Conservation (phyloP, 768 basidiomycete genomes). For the Udeniomyces megalosporus region DNA sequence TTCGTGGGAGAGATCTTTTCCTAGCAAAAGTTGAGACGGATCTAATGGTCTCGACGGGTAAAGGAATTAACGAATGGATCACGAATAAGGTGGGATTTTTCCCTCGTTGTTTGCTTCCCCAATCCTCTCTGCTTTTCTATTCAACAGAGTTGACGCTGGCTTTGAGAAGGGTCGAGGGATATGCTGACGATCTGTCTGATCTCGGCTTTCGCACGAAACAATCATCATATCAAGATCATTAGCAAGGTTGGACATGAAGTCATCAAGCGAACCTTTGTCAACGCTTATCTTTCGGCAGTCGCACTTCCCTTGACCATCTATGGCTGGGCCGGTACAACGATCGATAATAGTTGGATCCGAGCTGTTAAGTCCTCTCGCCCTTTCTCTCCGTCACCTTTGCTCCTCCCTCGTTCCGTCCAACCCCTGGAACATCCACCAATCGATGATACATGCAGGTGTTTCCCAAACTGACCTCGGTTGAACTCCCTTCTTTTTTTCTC, state of each 20-base stretch:
- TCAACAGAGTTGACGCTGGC: too few species aligned
- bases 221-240: constrained; percentile 21
- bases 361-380: constrained; percentile 8
- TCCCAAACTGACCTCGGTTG: too few species aligned
- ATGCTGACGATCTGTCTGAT: too few species aligned
- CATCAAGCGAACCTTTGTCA: constrained; percentile 34
- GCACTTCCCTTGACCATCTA: constrained; percentile 20
- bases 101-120: too few species aligned
- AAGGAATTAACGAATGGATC: constrained; percentile 25
- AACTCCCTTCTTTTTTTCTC: background rate
- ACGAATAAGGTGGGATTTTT: constrained; percentile 17
- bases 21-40: constrained; percentile 13
- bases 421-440: background rate
- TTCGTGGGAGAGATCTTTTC: constrained; percentile 9
- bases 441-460: too few species aligned
- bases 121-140: too few species aligned
- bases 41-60: constrained; percentile 27
- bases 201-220: too few species aligned
- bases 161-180: too few species aligned
- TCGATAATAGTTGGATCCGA: constrained; percentile 30
- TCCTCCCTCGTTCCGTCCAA: too few species aligned
- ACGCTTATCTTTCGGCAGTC: constrained; percentile 24
- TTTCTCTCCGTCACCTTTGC: too few species aligned
- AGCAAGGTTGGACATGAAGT: constrained; percentile 29
- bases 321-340: constrained; percentile 25